These are phyloP conservation scores for Magnusiomyces clavatus DNA, from an alignment of 1,139 yeast genomes.

Conservation along the genomic window DNA sequence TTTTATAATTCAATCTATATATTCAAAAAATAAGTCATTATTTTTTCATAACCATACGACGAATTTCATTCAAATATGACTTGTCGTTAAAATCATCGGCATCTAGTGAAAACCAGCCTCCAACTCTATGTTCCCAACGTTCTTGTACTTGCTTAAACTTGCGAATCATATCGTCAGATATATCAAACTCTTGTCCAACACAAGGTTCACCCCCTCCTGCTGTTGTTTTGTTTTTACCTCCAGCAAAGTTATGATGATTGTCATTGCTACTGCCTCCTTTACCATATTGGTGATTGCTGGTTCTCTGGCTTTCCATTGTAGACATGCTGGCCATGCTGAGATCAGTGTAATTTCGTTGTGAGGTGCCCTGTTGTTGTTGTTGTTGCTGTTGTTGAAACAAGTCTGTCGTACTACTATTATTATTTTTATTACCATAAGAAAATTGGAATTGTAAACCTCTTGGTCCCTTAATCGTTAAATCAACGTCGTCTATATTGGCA, in stretches of 20 bases:
- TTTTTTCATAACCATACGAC: conserved; percentile 41
- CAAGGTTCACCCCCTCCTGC: conserved; percentile 2
- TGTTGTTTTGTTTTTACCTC: background rate
- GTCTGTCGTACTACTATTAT: conserved; percentile 1
- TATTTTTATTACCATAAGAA: background rate
- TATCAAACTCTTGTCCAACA: conserved; percentile 38
- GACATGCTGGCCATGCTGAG: too few relatives aligned
- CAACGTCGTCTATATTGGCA: conserved; percentile 36
- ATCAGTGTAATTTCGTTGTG: background rate
- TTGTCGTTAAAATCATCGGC: conserved; percentile 33
- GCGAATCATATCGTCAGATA: conserved; percentile 37
- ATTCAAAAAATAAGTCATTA: background rate
- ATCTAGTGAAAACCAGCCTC: conserved; percentile 44
- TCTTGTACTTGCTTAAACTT: conserved; percentile 45
- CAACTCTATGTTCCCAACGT: conserved; percentile 42
- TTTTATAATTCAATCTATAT: too few relatives aligned
- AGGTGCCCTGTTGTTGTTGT: background rate
- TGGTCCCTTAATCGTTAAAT: conserved; percentile 17
- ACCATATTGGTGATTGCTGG: too few relatives aligned
- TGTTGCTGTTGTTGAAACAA: background rate
- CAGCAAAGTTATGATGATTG: conserved; percentile 3
- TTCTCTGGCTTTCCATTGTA: too few relatives aligned
- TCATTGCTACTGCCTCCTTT: background rate
- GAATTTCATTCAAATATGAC: conserved; percentile 47
- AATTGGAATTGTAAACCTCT: conserved; percentile 3